A percentile compares a stretch with the other conserved stretches of the same genome.
Conservation (phyloP, 2,329 filamentous ascomycete species). For the Gaeumannomyces sp. region DNA sequence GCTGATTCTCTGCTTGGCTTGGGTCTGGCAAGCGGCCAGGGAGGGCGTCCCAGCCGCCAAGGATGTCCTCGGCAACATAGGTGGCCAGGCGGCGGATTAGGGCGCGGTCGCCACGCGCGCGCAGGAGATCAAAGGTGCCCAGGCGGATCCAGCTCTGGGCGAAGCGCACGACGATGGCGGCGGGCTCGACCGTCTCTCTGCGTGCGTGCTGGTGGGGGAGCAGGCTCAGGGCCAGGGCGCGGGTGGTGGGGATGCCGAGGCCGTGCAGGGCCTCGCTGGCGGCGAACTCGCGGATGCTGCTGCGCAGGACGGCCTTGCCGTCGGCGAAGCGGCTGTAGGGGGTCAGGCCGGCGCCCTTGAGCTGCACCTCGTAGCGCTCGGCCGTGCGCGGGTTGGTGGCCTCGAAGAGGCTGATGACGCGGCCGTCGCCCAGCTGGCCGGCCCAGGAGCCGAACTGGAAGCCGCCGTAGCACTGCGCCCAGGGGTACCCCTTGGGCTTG, state of each 20-base stretch:
- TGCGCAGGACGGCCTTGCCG: conserved; percentile 86
- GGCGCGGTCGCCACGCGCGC: conserved; percentile 70
- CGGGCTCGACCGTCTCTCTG: conserved; percentile 78
- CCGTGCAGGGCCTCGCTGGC: conserved; percentile 87
- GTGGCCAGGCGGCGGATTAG: conserved; percentile 69
- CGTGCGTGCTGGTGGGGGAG: conserved; percentile 66
- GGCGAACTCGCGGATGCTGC: conserved; percentile 89
- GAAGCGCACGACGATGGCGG: conserved; percentile 87
- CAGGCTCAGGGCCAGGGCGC: conserved; percentile 76
- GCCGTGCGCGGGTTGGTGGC: conserved; percentile 66
- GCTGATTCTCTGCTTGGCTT: conserved; percentile 29
- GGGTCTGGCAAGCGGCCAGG: conserved; percentile 54
- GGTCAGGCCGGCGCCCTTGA: conserved; percentile 90
- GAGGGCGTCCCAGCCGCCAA: conserved; percentile 79
- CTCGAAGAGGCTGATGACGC: conserved; percentile 92
- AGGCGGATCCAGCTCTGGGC: conserved; percentile 88
- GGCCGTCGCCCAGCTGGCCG: conserved; percentile 88
- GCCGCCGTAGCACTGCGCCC: conserved; percentile 97
- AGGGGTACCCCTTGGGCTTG: conserved; percentile 65
- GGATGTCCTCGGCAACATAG: conserved; percentile 83
- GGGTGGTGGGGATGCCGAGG: conserved; percentile 76
- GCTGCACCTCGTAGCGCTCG: conserved; percentile 79
- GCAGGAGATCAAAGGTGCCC: conserved; percentile 92
- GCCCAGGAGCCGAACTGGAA: conserved; percentile 82
- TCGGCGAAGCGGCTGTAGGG: conserved; percentile 96